Base-by-base conservation (phyloP, 345 rosid genomes). In the Syzygium oleosum region DNA sequence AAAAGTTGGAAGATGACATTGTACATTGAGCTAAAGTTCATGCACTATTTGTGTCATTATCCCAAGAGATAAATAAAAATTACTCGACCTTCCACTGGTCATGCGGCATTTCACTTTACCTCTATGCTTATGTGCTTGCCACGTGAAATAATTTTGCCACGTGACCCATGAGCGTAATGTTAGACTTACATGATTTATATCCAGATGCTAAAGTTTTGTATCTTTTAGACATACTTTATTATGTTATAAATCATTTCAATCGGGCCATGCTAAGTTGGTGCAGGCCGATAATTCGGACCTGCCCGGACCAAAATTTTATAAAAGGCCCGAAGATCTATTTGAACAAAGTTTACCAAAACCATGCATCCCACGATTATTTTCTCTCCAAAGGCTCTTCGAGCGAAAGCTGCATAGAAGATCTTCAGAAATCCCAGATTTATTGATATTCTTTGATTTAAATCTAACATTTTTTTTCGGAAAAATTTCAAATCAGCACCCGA, bases 61-160 rank as follows among this genome's bases (percentile, higher is more conserved):
- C 7, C 7, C 46, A 43, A 43, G 46, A 43, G 46, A 7, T 63
- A 29, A n/a, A 63, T 14, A 31, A 6, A n/a, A 2, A 63, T n/a
- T 14, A 7, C 2, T n/a, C 1, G 6, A 3, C 4, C 2, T n/a
- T n/a, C 13, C 29, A 2, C 0, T n/a, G 1, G 3, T 61, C 34
- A 13, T n/a, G 19, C 2, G 0, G 9, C 9, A n/a, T 1, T n/a
- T 13, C 73, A 14, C 21, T 15, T 14, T 14, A 6, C 4, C 5
- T n/a, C 34, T 63, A 29, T 7, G 77, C 29, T 34, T 7, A 15
- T 31, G 12, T 31, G 43, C 22, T 65, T 34, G 13, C 46, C 7
- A 1, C 0, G 25, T 19, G 49, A 34, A 34, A 73, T 19, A 0
- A 13, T 19, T 17, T 73, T 73, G 7, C 80, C 46, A 4, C 43